phyloP scores from a whole-genome alignment of 1,284 basidiomycete genomes.

The Apiotrichum sp. region DNA sequence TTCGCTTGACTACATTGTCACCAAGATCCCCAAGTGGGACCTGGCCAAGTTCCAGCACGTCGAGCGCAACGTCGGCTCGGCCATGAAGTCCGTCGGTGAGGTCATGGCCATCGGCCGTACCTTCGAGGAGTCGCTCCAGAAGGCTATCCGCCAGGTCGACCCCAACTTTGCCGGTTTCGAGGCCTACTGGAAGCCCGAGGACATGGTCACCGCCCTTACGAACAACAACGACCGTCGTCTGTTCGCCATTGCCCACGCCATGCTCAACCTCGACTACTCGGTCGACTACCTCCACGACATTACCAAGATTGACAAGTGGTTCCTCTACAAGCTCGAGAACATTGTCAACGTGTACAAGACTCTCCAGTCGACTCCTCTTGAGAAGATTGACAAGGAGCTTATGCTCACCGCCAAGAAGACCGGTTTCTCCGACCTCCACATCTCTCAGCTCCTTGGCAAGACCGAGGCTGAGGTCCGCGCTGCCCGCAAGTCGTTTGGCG shows the following conservation, averaged over 20 bases:
- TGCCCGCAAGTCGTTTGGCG: constrained; percentile 74
- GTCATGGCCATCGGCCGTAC: constrained; percentile 99
- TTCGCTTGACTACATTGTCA: constrained; percentile 99
- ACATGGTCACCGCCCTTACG: constrained; percentile 70
- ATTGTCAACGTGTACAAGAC: constrained; percentile 72
- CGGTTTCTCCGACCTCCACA: constrained; percentile 93
- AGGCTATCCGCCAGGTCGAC: constrained; percentile 96
- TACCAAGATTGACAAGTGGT: constrained; percentile 99
- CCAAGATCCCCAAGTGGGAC: constrained; percentile 99
- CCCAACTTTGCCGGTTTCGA: constrained; percentile 66
- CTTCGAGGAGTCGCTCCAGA: constrained; percentile 97
- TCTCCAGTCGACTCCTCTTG: constrained; percentile 65
- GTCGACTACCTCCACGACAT: constrained; percentile 86
- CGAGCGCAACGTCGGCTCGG: constrained; percentile 88
- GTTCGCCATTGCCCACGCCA: constrained; percentile 92
- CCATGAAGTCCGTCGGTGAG: constrained; percentile 99
- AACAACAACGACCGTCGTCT: constrained; percentile 73
- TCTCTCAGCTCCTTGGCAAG: constrained; percentile 65
- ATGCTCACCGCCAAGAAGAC: constrained; percentile 79
- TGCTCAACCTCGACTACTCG: constrained; percentile 79
- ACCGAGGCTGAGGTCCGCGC: constrained; percentile 74
- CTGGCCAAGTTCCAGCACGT: constrained; percentile 96
- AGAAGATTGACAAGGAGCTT: constrained; percentile 58
- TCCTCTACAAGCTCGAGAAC: constrained; percentile 90
- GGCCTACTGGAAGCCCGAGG: constrained; percentile 62